Conservation (phyloP, 768 basidiomycete genomes). For the Calocybe gangraenosa region DNA sequence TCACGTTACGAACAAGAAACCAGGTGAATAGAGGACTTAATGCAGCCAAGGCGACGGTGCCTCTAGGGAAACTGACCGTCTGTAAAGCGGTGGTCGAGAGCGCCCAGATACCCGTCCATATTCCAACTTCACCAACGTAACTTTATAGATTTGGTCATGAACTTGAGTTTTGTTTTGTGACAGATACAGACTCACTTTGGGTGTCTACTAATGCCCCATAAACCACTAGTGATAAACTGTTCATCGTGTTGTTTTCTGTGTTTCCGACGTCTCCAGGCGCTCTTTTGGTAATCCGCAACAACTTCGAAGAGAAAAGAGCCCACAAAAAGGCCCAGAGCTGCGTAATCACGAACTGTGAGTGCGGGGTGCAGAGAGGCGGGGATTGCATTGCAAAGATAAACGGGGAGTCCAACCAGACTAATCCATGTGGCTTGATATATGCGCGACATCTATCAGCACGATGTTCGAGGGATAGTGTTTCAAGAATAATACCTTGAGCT, state of each 20-base stretch:
- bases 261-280: conserved; percentile 54
- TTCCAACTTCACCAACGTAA: conserved; percentile 68
- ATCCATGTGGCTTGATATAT: conserved; percentile 57
- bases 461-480: too few species aligned
- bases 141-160: conserved; percentile 27
- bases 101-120: conserved; percentile 66
- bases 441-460: too few species aligned
- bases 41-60: conserved; percentile 41
- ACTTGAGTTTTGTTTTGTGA: neutral
- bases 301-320: conserved; percentile 59
- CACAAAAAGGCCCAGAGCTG: conserved; percentile 48
- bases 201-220: conserved; percentile 67
- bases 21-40: conserved; percentile 64
- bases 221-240: conserved; percentile 61
- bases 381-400: conserved; percentile 58
- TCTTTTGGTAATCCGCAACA: conserved; percentile 63
- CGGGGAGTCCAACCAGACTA: conserved; percentile 61
- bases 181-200: conserved; percentile 53
- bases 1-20: conserved; percentile 46
- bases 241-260: conserved; percentile 64
- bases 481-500: conserved; percentile 42
- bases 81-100: conserved; percentile 48
- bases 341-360: conserved; percentile 51
- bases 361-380: conserved; percentile 46
- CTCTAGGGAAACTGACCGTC: conserved; percentile 38